Percentiles rank a stretch among this genome's conserved stretches.
These are phyloP conservation scores for Samsoniella hepiali DNA, from an alignment of 2,329 filamentous ascomycete species.

Conservation along the genomic window DNA sequence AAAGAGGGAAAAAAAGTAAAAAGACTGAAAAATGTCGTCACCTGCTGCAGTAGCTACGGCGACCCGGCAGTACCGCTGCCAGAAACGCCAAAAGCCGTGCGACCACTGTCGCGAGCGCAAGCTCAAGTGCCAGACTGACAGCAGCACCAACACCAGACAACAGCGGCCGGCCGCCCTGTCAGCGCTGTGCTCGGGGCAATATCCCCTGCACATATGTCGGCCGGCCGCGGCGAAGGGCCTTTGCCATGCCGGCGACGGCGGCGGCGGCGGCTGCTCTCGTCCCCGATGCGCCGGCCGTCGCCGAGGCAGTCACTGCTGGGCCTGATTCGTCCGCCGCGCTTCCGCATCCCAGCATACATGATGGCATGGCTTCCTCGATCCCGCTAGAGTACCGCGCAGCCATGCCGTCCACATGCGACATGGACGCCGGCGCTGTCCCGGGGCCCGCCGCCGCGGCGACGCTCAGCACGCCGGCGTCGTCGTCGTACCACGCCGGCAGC, in stretches of 20 bases:
- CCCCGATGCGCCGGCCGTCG: neutral
- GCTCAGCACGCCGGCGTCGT: slow-evolving; percentile 14
- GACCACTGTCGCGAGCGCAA: slow-evolving; percentile 19
- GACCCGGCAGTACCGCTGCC: slow-evolving; percentile 20
- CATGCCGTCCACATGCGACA: neutral
- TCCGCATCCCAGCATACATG: neutral
- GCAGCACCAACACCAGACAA: neutral
- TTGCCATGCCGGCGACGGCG: neutral
- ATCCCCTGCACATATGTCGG: slow-evolving; percentile 20
- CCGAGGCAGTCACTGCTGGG: neutral
- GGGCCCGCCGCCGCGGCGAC: neutral
- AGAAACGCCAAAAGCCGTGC: slow-evolving; percentile 19
- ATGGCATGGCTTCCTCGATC: neutral
- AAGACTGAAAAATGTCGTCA: neutral
- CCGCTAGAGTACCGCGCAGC: neutral
- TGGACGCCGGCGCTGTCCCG: neutral
- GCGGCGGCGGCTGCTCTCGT: neutral
- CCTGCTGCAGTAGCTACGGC: neutral
- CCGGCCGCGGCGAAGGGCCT: slow-evolving; percentile 13
- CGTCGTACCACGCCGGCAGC: neutral
- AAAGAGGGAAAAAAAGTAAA: neutral
- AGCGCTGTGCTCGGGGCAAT: slow-evolving; percentile 14
- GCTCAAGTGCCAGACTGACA: slow-evolving; percentile 20
- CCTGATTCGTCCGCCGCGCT: neutral
- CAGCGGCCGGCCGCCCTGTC: slow-evolving; percentile 10